phyloP scores from a whole-genome alignment of 345 rosid genomes.

The Brassica napus region DNA sequence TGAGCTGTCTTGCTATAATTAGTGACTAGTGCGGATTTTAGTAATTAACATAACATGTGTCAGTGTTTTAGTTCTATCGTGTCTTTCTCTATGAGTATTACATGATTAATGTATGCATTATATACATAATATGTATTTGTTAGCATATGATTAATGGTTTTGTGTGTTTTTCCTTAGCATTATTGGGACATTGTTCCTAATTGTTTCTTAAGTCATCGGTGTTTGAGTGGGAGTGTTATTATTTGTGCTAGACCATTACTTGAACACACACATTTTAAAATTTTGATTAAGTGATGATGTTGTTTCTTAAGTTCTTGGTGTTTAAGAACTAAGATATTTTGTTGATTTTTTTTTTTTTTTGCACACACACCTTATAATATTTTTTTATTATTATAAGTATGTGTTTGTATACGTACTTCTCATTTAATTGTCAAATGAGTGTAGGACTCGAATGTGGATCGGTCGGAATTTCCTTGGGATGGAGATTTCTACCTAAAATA shows the following conservation, averaged over 20 bases:
- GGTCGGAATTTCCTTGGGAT: slow-evolving; percentile 40
- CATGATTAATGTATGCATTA: slow-evolving; percentile 13
- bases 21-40: not conserved
- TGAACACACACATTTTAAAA: not conserved
- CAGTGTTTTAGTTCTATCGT: slow-evolving; percentile 4
- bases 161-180: not conserved
- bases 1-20: not conserved
- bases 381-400: not conserved
- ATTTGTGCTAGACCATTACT: not conserved
- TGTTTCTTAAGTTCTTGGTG: slow-evolving; percentile 1
- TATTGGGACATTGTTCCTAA: not conserved
- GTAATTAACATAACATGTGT: slow-evolving; percentile 29
- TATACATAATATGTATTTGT: not conserved
- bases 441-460: slow-evolving; percentile 37
- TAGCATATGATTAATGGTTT: slow-evolving; percentile 2
- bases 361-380: not conserved
- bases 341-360: not conserved
- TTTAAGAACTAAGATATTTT: not conserved
- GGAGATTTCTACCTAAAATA: slow-evolving; percentile 28
- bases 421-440: slow-evolving; percentile 33
- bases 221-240: not conserved
- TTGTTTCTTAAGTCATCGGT: not conserved
- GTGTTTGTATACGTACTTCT: not conserved
- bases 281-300: not conserved
- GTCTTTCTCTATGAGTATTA: slow-evolving; percentile 7